Conservation (phyloP, 257 asterid genomes). For the Capsicum rhomboideum region DNA sequence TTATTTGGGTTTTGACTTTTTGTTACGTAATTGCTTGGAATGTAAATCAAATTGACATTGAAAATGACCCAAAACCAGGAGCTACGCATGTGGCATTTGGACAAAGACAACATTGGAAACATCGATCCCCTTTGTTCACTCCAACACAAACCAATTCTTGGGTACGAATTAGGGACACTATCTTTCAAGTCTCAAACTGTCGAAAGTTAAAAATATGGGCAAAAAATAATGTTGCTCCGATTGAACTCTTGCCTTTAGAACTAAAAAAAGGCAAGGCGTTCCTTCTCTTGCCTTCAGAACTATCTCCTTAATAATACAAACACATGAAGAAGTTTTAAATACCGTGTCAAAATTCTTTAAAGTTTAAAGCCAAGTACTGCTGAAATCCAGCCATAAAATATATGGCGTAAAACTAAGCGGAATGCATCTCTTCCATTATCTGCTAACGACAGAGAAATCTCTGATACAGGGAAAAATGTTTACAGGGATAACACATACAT, state of each 20-base stretch:
- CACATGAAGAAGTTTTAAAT: not conserved
- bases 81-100: not conserved
- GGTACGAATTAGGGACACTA: not conserved
- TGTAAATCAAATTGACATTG: not conserved
- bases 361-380: not conserved
- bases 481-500: constrained; percentile 8
- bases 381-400: not conserved
- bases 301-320: not conserved
- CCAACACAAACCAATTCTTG: not conserved
- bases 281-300: not conserved
- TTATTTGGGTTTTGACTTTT: too few species aligned
- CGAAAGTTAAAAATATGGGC: too few species aligned
- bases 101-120: not conserved
- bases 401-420: not conserved
- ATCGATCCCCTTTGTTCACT: not conserved
- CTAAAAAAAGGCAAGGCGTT: too few species aligned
- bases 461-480: constrained; percentile 20
- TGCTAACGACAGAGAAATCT: not conserved
- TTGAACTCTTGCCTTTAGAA: not conserved
- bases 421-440: not conserved
- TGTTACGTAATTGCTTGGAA: not conserved
- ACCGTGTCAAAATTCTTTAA: not conserved
- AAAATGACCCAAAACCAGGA: not conserved
- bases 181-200: not conserved
- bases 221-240: not conserved